Conservation (phyloP, 345 rosid genomes). For the Populus ilicifolia region DNA sequence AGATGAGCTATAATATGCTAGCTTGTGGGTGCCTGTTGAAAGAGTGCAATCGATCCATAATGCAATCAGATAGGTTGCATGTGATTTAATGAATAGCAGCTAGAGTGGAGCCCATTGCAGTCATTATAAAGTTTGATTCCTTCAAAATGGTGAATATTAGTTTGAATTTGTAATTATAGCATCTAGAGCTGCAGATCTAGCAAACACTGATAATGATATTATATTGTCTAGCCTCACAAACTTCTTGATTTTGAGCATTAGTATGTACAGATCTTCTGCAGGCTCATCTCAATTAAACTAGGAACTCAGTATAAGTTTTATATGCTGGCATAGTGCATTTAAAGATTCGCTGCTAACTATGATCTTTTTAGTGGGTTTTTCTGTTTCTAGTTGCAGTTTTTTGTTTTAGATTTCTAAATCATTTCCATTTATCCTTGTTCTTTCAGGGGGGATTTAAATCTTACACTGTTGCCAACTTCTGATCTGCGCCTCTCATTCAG, state of each 20-base stretch:
- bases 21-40: not conserved
- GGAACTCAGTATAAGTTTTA: not conserved
- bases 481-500: constrained; percentile 71
- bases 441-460: constrained; percentile 82
- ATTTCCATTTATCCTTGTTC: not conserved
- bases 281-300: not conserved
- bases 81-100: not conserved
- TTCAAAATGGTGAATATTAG: not conserved
- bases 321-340: not conserved
- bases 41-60: not conserved
- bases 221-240: not conserved
- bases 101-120: not conserved
- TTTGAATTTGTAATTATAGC: not conserved
- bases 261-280: not conserved
- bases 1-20: not conserved
- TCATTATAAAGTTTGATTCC: not conserved
- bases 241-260: not conserved
- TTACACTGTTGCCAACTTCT: constrained; percentile 75
- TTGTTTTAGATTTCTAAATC: not conserved
- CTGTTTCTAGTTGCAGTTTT: not conserved
- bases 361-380: not conserved
- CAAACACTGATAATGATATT: not conserved
- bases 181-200: not conserved
- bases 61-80: not conserved
- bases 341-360: not conserved